Conservation (phyloP, 257 asterid species). For the Nicotiana noctiflora region DNA sequence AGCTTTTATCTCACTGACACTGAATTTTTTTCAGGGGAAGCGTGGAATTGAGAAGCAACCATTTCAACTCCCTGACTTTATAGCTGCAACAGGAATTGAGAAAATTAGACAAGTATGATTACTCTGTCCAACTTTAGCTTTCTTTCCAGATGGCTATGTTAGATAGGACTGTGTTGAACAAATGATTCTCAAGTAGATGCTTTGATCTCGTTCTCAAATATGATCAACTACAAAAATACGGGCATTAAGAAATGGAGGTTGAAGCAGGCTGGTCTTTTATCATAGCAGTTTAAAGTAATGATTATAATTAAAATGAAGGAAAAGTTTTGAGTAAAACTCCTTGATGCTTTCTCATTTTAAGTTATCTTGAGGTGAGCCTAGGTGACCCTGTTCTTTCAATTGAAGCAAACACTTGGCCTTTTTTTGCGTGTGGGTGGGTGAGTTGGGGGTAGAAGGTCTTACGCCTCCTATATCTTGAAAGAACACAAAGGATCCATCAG, state of each 20-base stretch:
- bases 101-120: slow-evolving; percentile 90
- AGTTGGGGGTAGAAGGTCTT: background rate
- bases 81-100: slow-evolving; percentile 99
- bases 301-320: background rate
- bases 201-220: background rate
- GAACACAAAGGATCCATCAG: background rate
- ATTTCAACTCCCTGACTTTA: slow-evolving; percentile 95
- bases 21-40: slow-evolving; percentile 75
- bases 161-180: background rate
- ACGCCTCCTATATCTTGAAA: background rate
- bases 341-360: background rate
- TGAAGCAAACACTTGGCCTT: background rate
- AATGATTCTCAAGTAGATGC: background rate
- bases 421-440: too few species aligned
- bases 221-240: background rate
- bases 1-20: slow-evolving; percentile 32
- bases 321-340: background rate
- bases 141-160: background rate
- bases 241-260: background rate
- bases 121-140: background rate
- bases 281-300: background rate
- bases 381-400: background rate
- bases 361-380: background rate
- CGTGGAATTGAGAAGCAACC: slow-evolving; percentile 97
- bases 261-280: background rate